Evolutionary conservation across 2,329 filamentous ascomycete genomes (phyloP).

Genomic region (Rhinocladiella similis): DNA sequence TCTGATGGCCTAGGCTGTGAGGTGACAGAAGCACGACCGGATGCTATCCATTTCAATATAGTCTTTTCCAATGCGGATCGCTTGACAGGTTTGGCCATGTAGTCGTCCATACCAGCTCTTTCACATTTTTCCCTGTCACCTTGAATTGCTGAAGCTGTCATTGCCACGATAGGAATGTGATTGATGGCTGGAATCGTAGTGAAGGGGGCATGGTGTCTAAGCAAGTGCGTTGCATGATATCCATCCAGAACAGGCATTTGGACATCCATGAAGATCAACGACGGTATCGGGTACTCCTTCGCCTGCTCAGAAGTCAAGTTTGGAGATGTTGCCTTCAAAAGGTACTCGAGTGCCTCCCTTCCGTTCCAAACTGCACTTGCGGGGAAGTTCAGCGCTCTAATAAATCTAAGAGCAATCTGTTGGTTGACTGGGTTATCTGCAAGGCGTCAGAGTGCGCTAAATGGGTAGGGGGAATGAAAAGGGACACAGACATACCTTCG

Average conservation of each 20-base stretch:
- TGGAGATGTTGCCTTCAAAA: conserved; percentile 51
- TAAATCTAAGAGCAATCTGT: conserved; percentile 74
- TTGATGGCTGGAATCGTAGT: conserved; percentile 54
- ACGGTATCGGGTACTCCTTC: conserved; percentile 56
- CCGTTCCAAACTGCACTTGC: conserved; percentile 75
- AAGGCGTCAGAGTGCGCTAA: neutral
- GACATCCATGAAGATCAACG: conserved; percentile 78
- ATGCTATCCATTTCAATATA: conserved; percentile 65
- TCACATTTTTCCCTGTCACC: conserved; percentile 74
- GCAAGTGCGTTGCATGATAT: conserved; percentile 72
- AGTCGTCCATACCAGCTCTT: conserved; percentile 74
- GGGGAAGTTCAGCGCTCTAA: conserved; percentile 70
- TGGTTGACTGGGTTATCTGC: conserved; percentile 72
- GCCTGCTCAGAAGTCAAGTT: conserved; percentile 38
- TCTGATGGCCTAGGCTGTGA: neutral
- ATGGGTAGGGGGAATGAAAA: neutral
- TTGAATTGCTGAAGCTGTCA: conserved; percentile 77
- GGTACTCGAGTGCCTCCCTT: conserved; percentile 74
- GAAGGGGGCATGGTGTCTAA: conserved; percentile 69
- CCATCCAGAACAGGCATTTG: conserved; percentile 77
- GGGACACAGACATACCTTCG: conserved; percentile 44
- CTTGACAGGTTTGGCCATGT: conserved; percentile 72
- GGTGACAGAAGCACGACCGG: conserved; percentile 2
- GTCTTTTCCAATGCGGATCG: conserved; percentile 67
- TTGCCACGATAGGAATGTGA: conserved; percentile 74